Base-by-base conservation (phyloP, 2,329 filamentous ascomycete genomes). In the Trichoderma asperellum region DNA sequence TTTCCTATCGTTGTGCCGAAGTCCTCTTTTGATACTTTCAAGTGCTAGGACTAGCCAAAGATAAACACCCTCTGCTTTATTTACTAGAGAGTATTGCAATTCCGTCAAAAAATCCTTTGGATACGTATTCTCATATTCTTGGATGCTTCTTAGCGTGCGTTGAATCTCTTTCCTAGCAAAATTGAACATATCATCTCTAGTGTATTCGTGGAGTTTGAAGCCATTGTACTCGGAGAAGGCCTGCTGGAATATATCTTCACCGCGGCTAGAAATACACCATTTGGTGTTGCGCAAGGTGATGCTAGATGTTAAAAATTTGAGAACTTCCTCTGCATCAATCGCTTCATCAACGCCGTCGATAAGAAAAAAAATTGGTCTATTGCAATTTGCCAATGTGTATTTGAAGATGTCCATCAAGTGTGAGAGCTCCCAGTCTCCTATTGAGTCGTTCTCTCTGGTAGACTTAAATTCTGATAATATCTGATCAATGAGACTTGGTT, bases 61-160 rank as follows among this genome's bases (percentile, higher is more conserved):
- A 34, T 32, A 61, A 0, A 61, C 37, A 2, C 58, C 58, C 3
- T 61, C 40, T 4, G 58, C 40, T 6, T 61, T 61, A 0, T 24
- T 5, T 3, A 61, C 58, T 0, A 61, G 40, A 2, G 21, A 0
- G 1, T 1, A 0, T 34, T 43, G 43, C 6, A 61, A 18, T 0
- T 34, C 0, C 18, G 6, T 0, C 12, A 61, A 1, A 1, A 49
- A 61, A 4, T 49, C 1, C 37, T 18, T 8, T 1, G 27, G 11
- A 43, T 43, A 43, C 3, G 5, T 40, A 2, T 5, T 40, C 1
- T 40, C 37, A 40, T 40, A 18, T 18, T 4, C 14, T 40, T 18
- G 37, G 18, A 16, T 47, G 24, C 2, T 18, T 47, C 0, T 11
- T 8, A 7, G 10, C 37, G 1, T 10, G 40, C 8, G 24, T 34